These are phyloP conservation scores for Fusarium cicatricum DNA, from an alignment of 2,329 filamentous ascomycete genomes.

Conservation along the genomic window DNA sequence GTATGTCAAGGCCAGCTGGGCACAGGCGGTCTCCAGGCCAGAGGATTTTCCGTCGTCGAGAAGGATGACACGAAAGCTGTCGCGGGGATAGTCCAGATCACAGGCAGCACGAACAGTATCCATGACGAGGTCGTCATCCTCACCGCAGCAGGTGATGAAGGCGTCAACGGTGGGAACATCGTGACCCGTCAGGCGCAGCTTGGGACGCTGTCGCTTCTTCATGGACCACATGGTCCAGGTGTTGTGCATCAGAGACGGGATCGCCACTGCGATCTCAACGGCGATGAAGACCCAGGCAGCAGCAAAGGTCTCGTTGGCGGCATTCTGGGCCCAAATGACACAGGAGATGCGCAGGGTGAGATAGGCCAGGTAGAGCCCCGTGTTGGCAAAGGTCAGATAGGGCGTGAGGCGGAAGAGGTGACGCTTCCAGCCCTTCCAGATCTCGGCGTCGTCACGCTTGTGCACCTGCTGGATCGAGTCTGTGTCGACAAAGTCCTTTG, in stretches of 20 bases:
- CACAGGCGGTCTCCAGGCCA: slow-evolving; percentile 51
- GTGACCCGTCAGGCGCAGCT: slow-evolving; percentile 59
- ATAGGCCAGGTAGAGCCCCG: slow-evolving; percentile 56
- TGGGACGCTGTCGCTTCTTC: slow-evolving; percentile 61
- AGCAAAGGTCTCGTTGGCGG: slow-evolving; percentile 50
- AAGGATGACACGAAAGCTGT: slow-evolving; percentile 62
- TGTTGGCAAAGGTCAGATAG: slow-evolving; percentile 52
- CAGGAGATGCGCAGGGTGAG: slow-evolving; percentile 61
- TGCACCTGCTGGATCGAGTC: slow-evolving; percentile 51
- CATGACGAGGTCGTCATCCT: slow-evolving; percentile 63
- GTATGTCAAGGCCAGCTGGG: slow-evolving; percentile 50
- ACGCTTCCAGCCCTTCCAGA: slow-evolving; percentile 55
- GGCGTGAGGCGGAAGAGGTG: slow-evolving; percentile 51
- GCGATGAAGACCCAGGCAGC: slow-evolving; percentile 66
- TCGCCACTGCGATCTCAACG: slow-evolving; percentile 61
- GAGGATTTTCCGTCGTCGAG: slow-evolving; percentile 62
- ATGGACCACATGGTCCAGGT: slow-evolving; percentile 65
- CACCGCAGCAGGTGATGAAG: slow-evolving; percentile 65
- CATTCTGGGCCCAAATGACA: slow-evolving; percentile 59
- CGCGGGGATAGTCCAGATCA: slow-evolving; percentile 61
- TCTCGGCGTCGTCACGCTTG: slow-evolving; percentile 54
- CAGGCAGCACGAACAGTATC: slow-evolving; percentile 65
- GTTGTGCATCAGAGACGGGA: slow-evolving; percentile 65
- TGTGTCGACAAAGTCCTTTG: slow-evolving; percentile 44
- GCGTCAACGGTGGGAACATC: slow-evolving; percentile 64